A percentile compares a stretch with the other conserved stretches of the same genome.
These are phyloP conservation scores for Boeremia exigua DNA, from an alignment of 2,329 filamentous ascomycete genomes.

Conservation along the genomic window DNA sequence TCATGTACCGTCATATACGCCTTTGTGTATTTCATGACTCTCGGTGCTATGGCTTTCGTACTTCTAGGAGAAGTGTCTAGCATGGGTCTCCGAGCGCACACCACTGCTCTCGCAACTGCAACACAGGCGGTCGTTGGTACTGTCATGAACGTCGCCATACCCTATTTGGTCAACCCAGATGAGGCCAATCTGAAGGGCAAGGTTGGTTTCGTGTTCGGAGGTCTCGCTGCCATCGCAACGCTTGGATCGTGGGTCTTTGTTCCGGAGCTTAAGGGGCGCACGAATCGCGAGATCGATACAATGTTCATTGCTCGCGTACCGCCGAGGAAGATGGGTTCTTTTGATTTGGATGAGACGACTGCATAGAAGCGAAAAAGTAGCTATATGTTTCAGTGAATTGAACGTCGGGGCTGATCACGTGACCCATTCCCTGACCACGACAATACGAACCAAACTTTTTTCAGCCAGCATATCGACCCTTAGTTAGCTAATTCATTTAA, in stretches of 20 bases:
- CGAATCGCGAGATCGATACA: constrained; percentile 47
- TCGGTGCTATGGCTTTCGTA: constrained; percentile 86
- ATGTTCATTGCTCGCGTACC: constrained; percentile 40
- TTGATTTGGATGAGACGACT: neutral
- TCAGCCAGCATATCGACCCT: no score
- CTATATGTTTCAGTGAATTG: no score
- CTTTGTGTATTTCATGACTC: constrained; percentile 78
- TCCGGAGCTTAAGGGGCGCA: constrained; percentile 47
- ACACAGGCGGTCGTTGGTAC: constrained; percentile 47
- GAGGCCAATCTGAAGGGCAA: constrained; percentile 47
- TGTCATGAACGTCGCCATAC: constrained; percentile 39
- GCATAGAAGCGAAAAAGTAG: neutral
- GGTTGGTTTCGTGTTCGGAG: constrained; percentile 49
- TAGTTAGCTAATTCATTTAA: no score
- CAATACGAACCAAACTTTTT: no score
- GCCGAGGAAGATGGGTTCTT: constrained; percentile 23
- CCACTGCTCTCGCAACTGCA: constrained; percentile 72
- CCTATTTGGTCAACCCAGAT: constrained; percentile 50
- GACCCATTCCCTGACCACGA: no score
- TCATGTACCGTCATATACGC: constrained; percentile 47
- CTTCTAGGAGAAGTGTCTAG: constrained; percentile 82
- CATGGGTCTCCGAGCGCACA: constrained; percentile 82
- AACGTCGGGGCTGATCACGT: no score
- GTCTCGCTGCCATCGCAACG: constrained; percentile 36
- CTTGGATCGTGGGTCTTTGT: constrained; percentile 44